Evolutionary conservation across 2,329 filamentous ascomycete species (phyloP).

Genomic region (Elsinoe australis): DNA sequence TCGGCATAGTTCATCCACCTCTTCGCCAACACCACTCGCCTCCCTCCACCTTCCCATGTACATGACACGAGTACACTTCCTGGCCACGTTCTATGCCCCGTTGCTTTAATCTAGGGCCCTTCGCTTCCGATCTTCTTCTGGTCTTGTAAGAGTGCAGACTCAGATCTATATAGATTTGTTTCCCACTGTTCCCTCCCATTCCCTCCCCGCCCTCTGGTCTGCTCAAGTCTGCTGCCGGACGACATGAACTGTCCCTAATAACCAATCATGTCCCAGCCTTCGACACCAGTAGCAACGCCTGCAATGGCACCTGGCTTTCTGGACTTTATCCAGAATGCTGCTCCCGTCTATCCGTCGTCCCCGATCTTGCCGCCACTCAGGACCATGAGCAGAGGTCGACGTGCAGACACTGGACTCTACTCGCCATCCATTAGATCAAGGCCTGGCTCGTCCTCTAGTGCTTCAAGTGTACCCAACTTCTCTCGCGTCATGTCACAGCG

Average conservation of each 20-base stretch:
- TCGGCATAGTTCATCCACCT: constrained; percentile 7
- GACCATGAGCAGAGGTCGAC: not conserved
- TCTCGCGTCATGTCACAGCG: constrained; percentile 13
- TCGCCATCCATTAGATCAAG: constrained; percentile 1
- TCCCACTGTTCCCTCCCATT: no score
- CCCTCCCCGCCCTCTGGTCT: constrained; percentile 1
- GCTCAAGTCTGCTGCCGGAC: not conserved
- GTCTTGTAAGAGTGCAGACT: not conserved
- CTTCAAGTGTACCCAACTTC: constrained; percentile 10
- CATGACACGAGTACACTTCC: constrained; percentile 5
- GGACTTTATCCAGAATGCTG: constrained; percentile 13
- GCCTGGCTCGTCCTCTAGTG: not conserved
- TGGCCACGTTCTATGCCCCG: constrained; percentile 6
- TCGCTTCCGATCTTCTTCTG: constrained; percentile 4
- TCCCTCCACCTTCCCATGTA: not conserved
- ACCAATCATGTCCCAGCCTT: constrained; percentile 5
- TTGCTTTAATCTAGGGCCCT: constrained; percentile 5
- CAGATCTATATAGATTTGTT: no score
- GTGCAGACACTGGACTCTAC: not conserved
- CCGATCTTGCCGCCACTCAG: constrained; percentile 5
- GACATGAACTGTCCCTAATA: not conserved
- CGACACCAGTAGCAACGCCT: not conserved
- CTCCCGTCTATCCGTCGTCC: constrained; percentile 2
- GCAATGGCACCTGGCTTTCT: constrained; percentile 8
- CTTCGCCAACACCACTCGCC: not conserved